Evolutionary conservation across 805 yeast species (phyloP), one percentile per base, ranked within the genome.

Genomic region (Kodamaea neixiangensis): DNA sequence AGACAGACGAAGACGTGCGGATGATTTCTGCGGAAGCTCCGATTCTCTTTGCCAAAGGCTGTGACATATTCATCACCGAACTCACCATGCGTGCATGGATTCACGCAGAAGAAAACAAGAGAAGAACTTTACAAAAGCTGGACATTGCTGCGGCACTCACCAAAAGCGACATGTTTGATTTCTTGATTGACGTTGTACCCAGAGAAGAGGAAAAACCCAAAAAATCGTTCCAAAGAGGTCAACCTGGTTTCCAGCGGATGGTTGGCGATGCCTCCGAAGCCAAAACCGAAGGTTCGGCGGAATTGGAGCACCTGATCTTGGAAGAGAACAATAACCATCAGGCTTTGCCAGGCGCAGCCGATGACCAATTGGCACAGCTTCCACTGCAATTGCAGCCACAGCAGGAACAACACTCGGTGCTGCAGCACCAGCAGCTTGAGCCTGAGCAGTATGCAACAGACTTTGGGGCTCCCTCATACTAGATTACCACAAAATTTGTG

Each of bases 11-110:
- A 64, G 97, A 93, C 57, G 98, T 94, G 37, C 82, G 91, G 57
- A 94, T 94, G 99, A 94, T 94, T 51, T 84, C 94, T 56, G 98
- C 99, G 2, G 99, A 94, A 71, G 98, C 98, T 0, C 99, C 99
- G 1, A 91, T 94, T 31, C 71, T 94, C 53, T 94, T 94, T 73
- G 98, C 99, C 44, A 94, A 94, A 68, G 98, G 98, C 1, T 94
- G 99, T 70, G 99, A 94, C 66, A 85, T 94, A 33, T 94, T 94
- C 69, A 93, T 94, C 59, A 92, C 99, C 0, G 99, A 94, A 67
- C 75, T 94, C 49, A 92, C 99, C 11, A 92, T 94, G 97, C 78
- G 99, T 52, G 97, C 99, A 6, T 94, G 99, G 99, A 90, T 94
- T 54, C 97, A 92, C 61, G 97, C 98, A 2, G 98, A 94, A 68